A percentile compares a stretch with the other conserved stretches of the same genome.
These are phyloP conservation scores for Globisporangium iwayamae DNA, from an alignment of 352 stramenopile species.

Conservation along the genomic window DNA sequence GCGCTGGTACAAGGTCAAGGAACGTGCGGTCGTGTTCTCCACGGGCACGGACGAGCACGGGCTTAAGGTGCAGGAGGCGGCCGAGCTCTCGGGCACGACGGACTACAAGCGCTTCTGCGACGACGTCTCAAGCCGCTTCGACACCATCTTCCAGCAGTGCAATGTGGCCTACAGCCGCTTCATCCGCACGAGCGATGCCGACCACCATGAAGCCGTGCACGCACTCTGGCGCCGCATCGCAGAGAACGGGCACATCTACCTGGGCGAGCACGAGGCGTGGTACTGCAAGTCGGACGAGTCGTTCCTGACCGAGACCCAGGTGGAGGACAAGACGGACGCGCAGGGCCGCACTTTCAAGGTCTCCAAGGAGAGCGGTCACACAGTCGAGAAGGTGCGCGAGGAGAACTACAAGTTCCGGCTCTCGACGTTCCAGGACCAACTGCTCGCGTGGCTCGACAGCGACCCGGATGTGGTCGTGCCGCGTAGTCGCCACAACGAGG, in stretches of 20 bases:
- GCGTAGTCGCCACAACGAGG: conserved; percentile 90
- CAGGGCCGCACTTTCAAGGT: conserved; percentile 50
- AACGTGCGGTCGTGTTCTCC: conserved; percentile 86
- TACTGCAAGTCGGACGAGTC: conserved; percentile 99
- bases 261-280: conserved; percentile 97
- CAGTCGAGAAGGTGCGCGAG: conserved; percentile 95
- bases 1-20: conserved; percentile 71
- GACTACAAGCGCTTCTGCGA: conserved; percentile 90
- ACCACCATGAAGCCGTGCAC: conserved; percentile 90
- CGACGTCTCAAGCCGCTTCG: conserved; percentile 89
- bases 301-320: conserved; percentile 97
- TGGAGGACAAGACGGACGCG: conserved; percentile 76
- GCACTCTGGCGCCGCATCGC: conserved; percentile 91
- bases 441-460: conserved; percentile 89
- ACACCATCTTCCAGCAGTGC: conserved; percentile 85
- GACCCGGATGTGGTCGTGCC: conserved; percentile 91
- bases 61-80: conserved; percentile 93
- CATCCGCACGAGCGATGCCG: conserved; percentile 95
- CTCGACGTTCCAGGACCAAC: conserved; percentile 89
- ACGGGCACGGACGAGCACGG: conserved; percentile 99
- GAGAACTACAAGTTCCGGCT: conserved; percentile 99
- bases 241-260: conserved; percentile 94
- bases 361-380: conserved; percentile 88
- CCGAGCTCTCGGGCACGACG: conserved; percentile 77
- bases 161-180: conserved; percentile 94